These are phyloP conservation scores for Mycosphaerella sp. DNA, from an alignment of 2,329 filamentous ascomycete species.

Conservation along the genomic window DNA sequence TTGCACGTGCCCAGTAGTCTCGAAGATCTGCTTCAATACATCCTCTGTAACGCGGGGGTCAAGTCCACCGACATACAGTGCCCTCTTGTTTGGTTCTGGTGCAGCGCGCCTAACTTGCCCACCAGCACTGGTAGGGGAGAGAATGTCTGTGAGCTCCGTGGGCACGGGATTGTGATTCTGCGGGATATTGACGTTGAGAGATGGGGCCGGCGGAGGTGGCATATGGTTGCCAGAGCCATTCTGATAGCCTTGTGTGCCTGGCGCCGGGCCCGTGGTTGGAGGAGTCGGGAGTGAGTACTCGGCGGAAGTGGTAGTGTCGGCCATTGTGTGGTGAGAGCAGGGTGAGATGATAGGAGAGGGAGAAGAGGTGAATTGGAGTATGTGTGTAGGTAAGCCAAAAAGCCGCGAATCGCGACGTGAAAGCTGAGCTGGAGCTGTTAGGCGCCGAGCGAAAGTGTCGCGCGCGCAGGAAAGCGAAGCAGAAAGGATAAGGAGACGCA, in stretches of 20 bases:
- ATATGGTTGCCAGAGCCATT: conserved; percentile 72
- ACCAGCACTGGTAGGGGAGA: conserved; percentile 78
- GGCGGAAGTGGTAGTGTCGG: conserved; percentile 60
- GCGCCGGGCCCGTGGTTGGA: conserved; percentile 61
- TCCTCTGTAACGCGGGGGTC: conserved; percentile 62
- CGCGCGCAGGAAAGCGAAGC: conserved; percentile 8
- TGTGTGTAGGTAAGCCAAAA: conserved; percentile 1
- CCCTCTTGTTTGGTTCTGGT: conserved; percentile 97
- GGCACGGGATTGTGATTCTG: conserved; percentile 96
- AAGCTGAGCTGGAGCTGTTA: conserved; percentile 17
- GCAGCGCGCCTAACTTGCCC: conserved; percentile 82
- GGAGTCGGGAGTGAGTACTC: conserved; percentile 63
- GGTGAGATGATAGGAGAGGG: conserved; percentile 33
- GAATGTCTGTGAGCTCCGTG: conserved; percentile 76
- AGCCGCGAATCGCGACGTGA: conserved; percentile 9
- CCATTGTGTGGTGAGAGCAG: conserved; percentile 53
- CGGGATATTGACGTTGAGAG: conserved; percentile 64
- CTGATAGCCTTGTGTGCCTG: conserved; percentile 60
- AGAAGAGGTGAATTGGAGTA: conserved; percentile 21
- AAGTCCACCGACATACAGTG: conserved; percentile 89
- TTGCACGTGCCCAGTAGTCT: conserved; percentile 96
- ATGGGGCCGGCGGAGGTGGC: conserved; percentile 80
- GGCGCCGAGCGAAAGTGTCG: conserved; percentile 12
- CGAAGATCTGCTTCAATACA: conserved; percentile 64
- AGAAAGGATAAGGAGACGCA: conserved; percentile 7